A percentile compares a stretch with the other conserved stretches of the same genome.
phyloP scores from a whole-genome alignment of 495 filamentous ascomycete genomes.

The Xylaria longipes region DNA sequence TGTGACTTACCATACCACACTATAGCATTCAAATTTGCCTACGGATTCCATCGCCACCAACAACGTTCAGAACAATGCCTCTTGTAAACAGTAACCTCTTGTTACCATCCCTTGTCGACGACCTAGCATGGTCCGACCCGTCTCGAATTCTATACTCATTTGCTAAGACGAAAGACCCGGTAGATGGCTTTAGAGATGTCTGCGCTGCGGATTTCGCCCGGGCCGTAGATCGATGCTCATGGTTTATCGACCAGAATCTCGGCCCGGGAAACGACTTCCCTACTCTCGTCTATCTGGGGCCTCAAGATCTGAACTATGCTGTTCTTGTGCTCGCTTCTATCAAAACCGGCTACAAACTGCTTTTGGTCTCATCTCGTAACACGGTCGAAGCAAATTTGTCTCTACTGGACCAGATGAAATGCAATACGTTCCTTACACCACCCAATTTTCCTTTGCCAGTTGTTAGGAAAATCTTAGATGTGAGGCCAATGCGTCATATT shows the following conservation, averaged over 20 bases:
- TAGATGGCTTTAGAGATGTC: conserved; percentile 47
- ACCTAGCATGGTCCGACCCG: conserved; percentile 18
- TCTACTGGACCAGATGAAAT: conserved; percentile 44
- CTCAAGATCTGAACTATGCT: conserved; percentile 36
- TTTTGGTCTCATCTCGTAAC: conserved; percentile 45
- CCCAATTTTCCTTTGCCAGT: conserved; percentile 37
- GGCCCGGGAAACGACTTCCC: conserved; percentile 31
- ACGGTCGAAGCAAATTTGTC: conserved; percentile 45
- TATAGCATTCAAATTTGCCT: neutral
- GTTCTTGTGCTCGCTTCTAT: conserved; percentile 34
- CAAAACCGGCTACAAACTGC: conserved; percentile 36
- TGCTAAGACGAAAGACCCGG: conserved; percentile 19
- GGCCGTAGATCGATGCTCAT: conserved; percentile 48
- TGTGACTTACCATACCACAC: neutral
- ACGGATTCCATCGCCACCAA: neutral
- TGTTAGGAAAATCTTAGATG: conserved; percentile 40
- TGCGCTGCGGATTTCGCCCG: conserved; percentile 40
- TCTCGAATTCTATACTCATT: conserved; percentile 22
- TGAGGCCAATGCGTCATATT: conserved; percentile 23
- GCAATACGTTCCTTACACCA: conserved; percentile 33
- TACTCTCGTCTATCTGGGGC: conserved; percentile 35
- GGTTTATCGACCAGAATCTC: conserved; percentile 47
- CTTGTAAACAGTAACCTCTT: neutral
- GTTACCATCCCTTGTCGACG: conserved; percentile 19
- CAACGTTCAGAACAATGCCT: neutral